Conservation (phyloP, 306 rosid species). For the Pyrus pyrifolia region DNA sequence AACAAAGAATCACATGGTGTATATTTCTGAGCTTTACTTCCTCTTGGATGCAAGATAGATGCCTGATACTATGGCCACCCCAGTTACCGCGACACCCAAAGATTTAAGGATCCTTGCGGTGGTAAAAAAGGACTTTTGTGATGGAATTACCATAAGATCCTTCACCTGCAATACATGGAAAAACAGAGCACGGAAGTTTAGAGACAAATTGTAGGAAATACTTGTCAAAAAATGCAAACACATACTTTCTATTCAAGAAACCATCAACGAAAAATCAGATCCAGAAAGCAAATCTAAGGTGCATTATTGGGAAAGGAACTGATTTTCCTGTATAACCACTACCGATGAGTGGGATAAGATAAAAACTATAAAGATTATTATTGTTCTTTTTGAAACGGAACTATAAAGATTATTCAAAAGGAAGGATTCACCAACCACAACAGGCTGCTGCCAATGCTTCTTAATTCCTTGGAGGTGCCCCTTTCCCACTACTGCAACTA, state of each 20-base stretch:
- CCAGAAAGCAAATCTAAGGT: background rate
- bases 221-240: background rate
- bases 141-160: conserved; percentile 66
- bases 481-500: conserved; percentile 92
- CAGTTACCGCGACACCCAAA: conserved; percentile 56
- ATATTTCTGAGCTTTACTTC: conserved; percentile 30
- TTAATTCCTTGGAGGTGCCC: conserved; percentile 90
- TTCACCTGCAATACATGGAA: conserved; percentile 40
- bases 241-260: background rate
- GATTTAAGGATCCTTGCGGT: conserved; percentile 38
- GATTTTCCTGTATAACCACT: background rate
- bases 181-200: background rate
- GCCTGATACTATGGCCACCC: conserved; percentile 71
- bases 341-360: too few relatives aligned
- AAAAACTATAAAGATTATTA: background rate
- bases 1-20: background rate
- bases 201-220: background rate
- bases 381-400: too few relatives aligned
- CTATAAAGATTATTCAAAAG: background rate
- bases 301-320: background rate
- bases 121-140: conserved; percentile 32
- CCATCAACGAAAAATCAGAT: background rate
- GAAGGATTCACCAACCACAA: conserved; percentile 46
- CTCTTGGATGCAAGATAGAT: conserved; percentile 53
- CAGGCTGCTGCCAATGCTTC: conserved; percentile 84